phyloP scores from a whole-genome alignment of 2,329 filamentous ascomycete genomes.

The Coniella lustricola region DNA sequence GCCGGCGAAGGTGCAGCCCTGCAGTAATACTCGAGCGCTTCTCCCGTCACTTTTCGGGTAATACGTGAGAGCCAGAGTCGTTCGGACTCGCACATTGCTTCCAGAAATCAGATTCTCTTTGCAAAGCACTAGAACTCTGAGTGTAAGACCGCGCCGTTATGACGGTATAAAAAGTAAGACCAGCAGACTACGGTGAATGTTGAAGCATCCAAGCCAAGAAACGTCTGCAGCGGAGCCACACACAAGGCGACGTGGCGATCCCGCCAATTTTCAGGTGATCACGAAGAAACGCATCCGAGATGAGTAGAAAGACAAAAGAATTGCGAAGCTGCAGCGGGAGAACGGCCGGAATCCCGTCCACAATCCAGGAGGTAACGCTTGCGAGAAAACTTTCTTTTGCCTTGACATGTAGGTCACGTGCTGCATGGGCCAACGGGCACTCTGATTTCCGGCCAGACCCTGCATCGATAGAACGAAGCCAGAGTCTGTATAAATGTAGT shows the following conservation, averaged over 20 bases:
- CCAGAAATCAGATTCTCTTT: too few species aligned
- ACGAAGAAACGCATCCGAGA: slow-evolving; percentile 8
- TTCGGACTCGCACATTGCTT: too few species aligned
- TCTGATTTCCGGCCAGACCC: too few species aligned
- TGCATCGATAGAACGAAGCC: too few species aligned
- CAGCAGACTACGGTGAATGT: not conserved
- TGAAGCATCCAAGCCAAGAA: not conserved
- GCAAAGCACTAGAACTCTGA: not conserved
- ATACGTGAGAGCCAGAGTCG: not conserved
- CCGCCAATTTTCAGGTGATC: slow-evolving; percentile 10
- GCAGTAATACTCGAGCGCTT: not conserved
- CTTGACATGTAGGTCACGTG: too few species aligned
- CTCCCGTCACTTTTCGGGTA: not conserved
- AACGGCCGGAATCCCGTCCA: too few species aligned
- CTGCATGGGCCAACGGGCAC: too few species aligned
- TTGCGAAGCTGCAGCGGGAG: not conserved
- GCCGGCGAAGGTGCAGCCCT: slow-evolving; percentile 5
- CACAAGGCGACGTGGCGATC: slow-evolving; percentile 3
- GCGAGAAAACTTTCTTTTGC: too few species aligned
- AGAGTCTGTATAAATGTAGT: too few species aligned
- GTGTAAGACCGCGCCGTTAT: not conserved
- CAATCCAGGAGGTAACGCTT: not conserved
- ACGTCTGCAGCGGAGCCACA: slow-evolving; percentile 11
- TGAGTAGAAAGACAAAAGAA: not conserved
- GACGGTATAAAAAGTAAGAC: not conserved